phyloP scores from a whole-genome alignment of 129 eudicot species.

The Helianthus tuberosus region DNA sequence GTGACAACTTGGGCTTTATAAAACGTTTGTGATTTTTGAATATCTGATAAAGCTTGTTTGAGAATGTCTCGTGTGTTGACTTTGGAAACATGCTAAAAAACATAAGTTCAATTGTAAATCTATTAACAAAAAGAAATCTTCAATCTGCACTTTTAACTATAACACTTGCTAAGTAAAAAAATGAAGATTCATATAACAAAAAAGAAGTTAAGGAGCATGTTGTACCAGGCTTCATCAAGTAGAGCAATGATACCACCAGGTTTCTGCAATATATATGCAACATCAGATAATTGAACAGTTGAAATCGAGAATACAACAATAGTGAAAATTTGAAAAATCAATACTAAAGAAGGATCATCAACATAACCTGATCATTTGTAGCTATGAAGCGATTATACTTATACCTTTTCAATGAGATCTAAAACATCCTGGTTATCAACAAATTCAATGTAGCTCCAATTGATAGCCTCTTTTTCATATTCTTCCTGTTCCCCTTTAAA shows the following conservation, averaged over 20 bases:
- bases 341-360: background rate
- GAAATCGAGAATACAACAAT: background rate
- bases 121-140: background rate
- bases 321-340: constrained; percentile 1
- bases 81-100: constrained; percentile 92
- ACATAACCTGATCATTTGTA: constrained; percentile 19
- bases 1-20: constrained; percentile 92
- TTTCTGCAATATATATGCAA: constrained; percentile 61
- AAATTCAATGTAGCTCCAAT: constrained; percentile 99
- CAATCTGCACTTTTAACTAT: constrained; percentile 2
- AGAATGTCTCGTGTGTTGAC: constrained; percentile 92
- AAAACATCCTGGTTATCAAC: constrained; percentile 97
- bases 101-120: constrained; percentile 1
- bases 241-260: constrained; percentile 96
- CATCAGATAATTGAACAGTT: constrained; percentile 8
- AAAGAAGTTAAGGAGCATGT: constrained; percentile 8
- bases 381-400: background rate
- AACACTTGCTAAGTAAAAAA: background rate
- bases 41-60: constrained; percentile 90
- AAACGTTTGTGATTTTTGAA: constrained; percentile 86
- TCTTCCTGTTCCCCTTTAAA: constrained; percentile 99
- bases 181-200: constrained; percentile 5
- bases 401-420: constrained; percentile 98
- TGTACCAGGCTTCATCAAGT: constrained; percentile 99
- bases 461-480: constrained; percentile 83